Conservation (phyloP, 1,284 basidiomycete species). For the Malassezia arunalokei region DNA sequence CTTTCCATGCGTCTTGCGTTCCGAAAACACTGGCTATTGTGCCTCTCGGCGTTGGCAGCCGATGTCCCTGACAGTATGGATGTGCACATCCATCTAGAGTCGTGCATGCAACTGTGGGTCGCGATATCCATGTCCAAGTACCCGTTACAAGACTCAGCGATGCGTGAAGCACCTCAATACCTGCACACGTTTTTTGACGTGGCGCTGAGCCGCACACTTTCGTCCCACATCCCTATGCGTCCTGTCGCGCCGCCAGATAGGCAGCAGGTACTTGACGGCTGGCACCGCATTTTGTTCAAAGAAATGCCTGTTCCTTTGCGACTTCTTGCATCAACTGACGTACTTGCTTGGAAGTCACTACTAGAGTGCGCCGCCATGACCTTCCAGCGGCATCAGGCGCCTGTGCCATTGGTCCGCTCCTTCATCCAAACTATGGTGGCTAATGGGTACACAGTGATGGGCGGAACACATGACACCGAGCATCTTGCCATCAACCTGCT, state of each 20-base stretch:
- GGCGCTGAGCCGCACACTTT: conserved; percentile 10
- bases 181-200: conserved; percentile 10
- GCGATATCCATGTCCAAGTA: background rate
- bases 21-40: conserved; percentile 6
- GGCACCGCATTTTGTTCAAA: background rate
- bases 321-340: background rate
- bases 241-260: background rate
- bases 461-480: conserved; percentile 4
- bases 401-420: conserved; percentile 10
- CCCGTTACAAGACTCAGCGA: background rate
- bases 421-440: background rate
- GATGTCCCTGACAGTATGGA: background rate
- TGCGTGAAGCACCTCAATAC: background rate
- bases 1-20: conserved; percentile 1
- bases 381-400: background rate
- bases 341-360: conserved; percentile 1
- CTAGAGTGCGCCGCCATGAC: background rate
- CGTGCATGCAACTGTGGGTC: background rate
- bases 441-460: background rate
- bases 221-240: conserved; percentile 9
- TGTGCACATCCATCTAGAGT: background rate
- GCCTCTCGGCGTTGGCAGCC: background rate
- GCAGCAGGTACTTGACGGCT: background rate
- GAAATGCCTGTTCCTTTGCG: background rate
- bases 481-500: background rate